phyloP scores from a whole-genome alignment of 768 basidiomycete species.

The Trichaptum fuscoviolaceum region DNA sequence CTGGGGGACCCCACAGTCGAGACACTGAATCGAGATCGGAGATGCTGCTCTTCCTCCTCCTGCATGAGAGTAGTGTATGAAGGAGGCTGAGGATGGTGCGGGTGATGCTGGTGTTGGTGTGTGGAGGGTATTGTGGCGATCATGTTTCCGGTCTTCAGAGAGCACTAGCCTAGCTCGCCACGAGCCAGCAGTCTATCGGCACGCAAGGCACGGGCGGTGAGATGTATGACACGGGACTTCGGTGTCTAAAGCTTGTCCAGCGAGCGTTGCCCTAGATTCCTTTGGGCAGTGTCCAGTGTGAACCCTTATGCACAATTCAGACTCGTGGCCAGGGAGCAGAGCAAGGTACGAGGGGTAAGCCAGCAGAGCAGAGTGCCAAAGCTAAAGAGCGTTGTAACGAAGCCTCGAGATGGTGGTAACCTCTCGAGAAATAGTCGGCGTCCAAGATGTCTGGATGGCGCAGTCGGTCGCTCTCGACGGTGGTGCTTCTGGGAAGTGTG shows the following conservation, averaged over 20 bases:
- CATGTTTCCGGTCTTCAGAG: neutral
- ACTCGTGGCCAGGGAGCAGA: neutral
- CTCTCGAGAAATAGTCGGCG: neutral
- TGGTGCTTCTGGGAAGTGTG: neutral
- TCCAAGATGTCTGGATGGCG: neutral
- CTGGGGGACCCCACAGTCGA: neutral
- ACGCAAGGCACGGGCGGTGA: neutral
- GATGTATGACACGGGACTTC: neutral
- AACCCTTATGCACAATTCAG: neutral
- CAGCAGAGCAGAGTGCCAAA: neutral
- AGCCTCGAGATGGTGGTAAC: neutral
- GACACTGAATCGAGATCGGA: neutral
- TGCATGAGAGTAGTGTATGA: neutral
- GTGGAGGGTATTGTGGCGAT: neutral
- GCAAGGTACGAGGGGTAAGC: neutral
- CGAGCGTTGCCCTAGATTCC: neutral
- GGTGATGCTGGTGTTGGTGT: neutral
- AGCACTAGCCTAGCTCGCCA: neutral
- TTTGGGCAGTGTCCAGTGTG: neutral
- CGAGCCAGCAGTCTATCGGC: neutral
- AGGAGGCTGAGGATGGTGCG: neutral
- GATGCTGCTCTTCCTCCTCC: neutral
- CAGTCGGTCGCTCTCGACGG: neutral
- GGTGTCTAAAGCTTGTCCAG: neutral
- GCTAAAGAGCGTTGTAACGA: neutral